phyloP scores from a whole-genome alignment of 108 stramenopile species.

The Craspedostauros australis region DNA sequence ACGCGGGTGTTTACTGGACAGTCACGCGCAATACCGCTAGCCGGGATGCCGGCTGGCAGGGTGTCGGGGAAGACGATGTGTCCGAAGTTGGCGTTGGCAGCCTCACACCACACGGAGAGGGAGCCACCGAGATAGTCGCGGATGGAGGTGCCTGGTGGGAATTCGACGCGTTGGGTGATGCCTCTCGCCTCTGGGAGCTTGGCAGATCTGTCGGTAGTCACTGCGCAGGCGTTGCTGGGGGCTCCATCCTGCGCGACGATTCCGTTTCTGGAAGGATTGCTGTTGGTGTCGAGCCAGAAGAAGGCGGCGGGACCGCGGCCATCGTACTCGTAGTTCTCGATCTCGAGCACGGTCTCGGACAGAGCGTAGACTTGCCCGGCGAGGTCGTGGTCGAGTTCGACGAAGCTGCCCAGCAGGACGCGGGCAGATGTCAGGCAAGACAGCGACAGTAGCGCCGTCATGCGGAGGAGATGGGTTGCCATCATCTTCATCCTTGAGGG shows the following conservation, averaged over 20 bases:
- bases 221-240: constrained; percentile 2
- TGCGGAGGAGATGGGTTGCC: too few relatives aligned
- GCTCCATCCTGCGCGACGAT: background rate
- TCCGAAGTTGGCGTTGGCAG: constrained; percentile 8
- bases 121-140: background rate
- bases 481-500: too few relatives aligned
- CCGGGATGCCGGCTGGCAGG: too few relatives aligned
- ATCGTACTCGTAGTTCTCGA: constrained; percentile 3
- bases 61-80: too few relatives aligned
- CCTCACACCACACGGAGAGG: constrained; percentile 1
- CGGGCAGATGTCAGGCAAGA: too few relatives aligned
- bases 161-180: constrained; percentile 3
- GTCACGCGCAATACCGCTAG: too few relatives aligned
- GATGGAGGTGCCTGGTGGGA: constrained; percentile 3
- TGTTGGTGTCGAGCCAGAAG: constrained; percentile 8
- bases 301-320: constrained; percentile 1
- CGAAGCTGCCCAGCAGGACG: background rate
- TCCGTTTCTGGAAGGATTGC: background rate
- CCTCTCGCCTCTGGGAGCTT: background rate
- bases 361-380: constrained; percentile 4
- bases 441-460: too few relatives aligned
- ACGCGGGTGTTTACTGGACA: constrained; percentile 4
- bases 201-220: too few relatives aligned
- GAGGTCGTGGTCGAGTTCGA: constrained; percentile 1
- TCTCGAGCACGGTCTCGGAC: constrained; percentile 5